Percentiles rank a stretch among this genome's conserved stretches.
Evolutionary conservation across 371 early-diverging fungal species (phyloP).

Genomic region (Mucor racemosus): DNA sequence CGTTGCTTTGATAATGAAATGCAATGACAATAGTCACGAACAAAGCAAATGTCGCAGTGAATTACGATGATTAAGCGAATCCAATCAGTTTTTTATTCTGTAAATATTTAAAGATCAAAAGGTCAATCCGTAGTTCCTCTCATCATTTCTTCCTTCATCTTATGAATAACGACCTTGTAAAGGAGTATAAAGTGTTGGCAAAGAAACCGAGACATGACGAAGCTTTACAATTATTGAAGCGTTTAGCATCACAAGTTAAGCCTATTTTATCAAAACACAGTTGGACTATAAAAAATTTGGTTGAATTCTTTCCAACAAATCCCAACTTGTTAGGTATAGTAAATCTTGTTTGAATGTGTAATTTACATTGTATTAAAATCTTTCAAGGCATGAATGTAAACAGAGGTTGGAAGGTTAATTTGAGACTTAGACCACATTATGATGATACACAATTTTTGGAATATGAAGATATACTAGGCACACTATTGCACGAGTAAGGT

Average conservation of each 20-base stretch:
- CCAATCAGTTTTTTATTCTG: no score
- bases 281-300: conserved; percentile 58
- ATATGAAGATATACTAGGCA: conserved; percentile 64
- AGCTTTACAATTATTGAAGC: conserved; percentile 39
- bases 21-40: no score
- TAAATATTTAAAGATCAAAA: no score
- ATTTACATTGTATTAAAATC: not conserved
- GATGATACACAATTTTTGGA: conserved; percentile 56
- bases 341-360: no score
- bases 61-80: not conserved
- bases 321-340: conserved; percentile 52
- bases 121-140: not conserved
- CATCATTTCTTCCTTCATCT: not conserved
- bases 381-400: conserved; percentile 63
- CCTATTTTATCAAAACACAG: conserved; percentile 64
- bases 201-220: conserved; percentile 29
- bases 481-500: conserved; percentile 68
- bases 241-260: conserved; percentile 50
- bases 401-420: conserved; percentile 57
- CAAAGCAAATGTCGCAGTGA: not conserved
- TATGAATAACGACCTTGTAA: conserved; percentile 26
- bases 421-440: conserved; percentile 59
- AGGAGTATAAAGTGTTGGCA: conserved; percentile 33
- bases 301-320: conserved; percentile 66
- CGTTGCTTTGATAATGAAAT: no score